These are phyloP conservation scores for Gnaphalium uliginosum DNA, from an alignment of 129 eudicot genomes.

Conservation along the genomic window DNA sequence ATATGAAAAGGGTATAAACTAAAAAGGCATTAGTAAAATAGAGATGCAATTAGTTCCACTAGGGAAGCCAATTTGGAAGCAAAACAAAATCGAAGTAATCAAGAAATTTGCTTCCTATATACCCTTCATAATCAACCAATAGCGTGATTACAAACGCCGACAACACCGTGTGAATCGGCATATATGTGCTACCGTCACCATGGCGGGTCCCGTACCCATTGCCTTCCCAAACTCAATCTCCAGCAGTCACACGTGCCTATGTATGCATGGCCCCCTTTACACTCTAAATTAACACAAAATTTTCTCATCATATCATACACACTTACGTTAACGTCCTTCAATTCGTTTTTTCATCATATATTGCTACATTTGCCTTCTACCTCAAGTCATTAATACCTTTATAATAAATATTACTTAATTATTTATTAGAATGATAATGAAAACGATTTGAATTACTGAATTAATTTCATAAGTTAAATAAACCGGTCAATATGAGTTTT, in stretches of 20 bases:
- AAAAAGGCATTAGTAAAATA: neutral
- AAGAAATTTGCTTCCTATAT: constrained; percentile 29
- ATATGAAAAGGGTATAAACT: too few species aligned
- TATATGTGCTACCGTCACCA: constrained; percentile 12
- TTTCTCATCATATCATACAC: neutral
- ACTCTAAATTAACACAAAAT: constrained; percentile 38
- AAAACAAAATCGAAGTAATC: constrained; percentile 22
- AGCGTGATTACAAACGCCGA: constrained; percentile 33
- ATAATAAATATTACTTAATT: too few species aligned
- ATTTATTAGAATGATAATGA: too few species aligned
- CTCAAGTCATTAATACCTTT: constrained; percentile 6
- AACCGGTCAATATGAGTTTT: too few species aligned
- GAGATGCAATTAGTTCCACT: neutral
- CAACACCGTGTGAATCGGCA: constrained; percentile 34
- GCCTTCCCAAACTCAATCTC: constrained; percentile 34
- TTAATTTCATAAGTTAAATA: too few species aligned
- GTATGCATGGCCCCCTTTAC: constrained; percentile 32
- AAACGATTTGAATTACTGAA: too few species aligned
- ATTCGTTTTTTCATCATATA: neutral
- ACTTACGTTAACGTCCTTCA: constrained; percentile 13
- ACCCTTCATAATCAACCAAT: constrained; percentile 34
- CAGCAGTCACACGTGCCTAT: constrained; percentile 39
- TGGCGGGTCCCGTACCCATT: constrained; percentile 39
- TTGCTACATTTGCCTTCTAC: neutral
- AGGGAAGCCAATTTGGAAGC: constrained; percentile 12